Base-by-base conservation (phyloP, 345 rosid species). In the Pelargonium nanum region DNA sequence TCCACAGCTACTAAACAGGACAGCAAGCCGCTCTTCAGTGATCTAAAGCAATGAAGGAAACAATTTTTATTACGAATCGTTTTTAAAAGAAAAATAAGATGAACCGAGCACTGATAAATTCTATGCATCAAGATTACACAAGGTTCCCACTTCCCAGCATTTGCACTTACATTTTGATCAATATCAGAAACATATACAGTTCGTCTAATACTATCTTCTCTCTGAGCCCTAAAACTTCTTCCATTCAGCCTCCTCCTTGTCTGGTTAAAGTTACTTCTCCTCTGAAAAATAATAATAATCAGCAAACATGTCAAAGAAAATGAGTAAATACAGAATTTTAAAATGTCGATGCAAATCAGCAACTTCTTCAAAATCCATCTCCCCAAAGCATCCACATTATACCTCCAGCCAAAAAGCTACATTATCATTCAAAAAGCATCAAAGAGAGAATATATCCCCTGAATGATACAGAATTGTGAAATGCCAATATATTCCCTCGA, bases 11-110 rank as follows among this genome's bases (percentile, higher is more conserved):
- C 82, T 78, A 71, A 89, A 89, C 68, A 89, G 67, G 57, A 72
- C 87, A 73, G 97, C 97, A 76, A 89, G 86, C 73, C 71, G 77
- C 75, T 89, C 97, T 81, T 89, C 95, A 55, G 95, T 86, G 70
- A 86, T 86, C 97, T 89, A 72, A 54, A 70, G 63, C 48, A 55
- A 56, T 51, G 53, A 21, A 4, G 40, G 24, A 28, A 21, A 26
- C 15, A 8, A 16, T 7, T 26, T 45, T 52, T 24, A 16, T 13
- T 10, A 20, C 58, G 17, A 12, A 64, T 17, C 13, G 13, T 45
- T 21, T 44, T 19, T 40, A 45, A 12, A 1, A 23, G 62, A 19
- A 20, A 40, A 61, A 67, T 55, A 20, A 65, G 26, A 13, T 10
- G 55, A 56, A 59, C 57, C 20, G 44, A 7, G 48, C 15, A 56